These are phyloP conservation scores for Monosporascus sp. DNA, from an alignment of 2,329 filamentous ascomycete genomes.

Conservation along the genomic window DNA sequence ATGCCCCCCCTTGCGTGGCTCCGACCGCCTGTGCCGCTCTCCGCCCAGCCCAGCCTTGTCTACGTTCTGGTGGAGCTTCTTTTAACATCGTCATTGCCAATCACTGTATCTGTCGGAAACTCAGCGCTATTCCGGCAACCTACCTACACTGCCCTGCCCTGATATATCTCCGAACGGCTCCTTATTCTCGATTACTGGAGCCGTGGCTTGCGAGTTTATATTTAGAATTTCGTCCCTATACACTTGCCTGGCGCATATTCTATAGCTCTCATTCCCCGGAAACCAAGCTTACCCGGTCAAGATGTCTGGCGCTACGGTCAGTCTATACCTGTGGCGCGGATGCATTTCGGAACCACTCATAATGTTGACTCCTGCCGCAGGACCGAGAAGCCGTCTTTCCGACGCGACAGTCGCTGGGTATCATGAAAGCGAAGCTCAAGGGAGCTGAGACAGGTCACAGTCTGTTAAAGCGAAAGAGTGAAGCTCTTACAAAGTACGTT, in stretches of 20 bases:
- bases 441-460: constrained; percentile 88
- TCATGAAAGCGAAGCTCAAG: constrained; percentile 99
- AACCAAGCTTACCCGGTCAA: constrained; percentile 11
- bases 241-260: background rate
- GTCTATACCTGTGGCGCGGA: constrained; percentile 12
- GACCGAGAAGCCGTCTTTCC: constrained; percentile 95
- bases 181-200: too few relatives aligned
- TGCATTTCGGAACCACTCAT: background rate
- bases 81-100: too few relatives aligned
- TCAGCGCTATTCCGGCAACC: too few relatives aligned
- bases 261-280: background rate
- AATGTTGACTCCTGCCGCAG: constrained; percentile 38
- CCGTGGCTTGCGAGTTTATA: too few relatives aligned
- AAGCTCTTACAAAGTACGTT: constrained; percentile 88
- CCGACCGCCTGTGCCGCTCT: too few relatives aligned
- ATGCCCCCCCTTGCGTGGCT: too few relatives aligned
- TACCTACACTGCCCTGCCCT: too few relatives aligned
- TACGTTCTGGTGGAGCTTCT: too few relatives aligned
- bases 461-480: constrained; percentile 93
- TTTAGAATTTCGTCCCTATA: too few relatives aligned
- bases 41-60: too few relatives aligned
- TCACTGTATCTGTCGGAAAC: too few relatives aligned
- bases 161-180: too few relatives aligned
- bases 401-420: constrained; percentile 89
- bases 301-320: constrained; percentile 51